phyloP scores from a whole-genome alignment of 2,329 filamentous ascomycete species.

The Thermomyces lanuginosus region DNA sequence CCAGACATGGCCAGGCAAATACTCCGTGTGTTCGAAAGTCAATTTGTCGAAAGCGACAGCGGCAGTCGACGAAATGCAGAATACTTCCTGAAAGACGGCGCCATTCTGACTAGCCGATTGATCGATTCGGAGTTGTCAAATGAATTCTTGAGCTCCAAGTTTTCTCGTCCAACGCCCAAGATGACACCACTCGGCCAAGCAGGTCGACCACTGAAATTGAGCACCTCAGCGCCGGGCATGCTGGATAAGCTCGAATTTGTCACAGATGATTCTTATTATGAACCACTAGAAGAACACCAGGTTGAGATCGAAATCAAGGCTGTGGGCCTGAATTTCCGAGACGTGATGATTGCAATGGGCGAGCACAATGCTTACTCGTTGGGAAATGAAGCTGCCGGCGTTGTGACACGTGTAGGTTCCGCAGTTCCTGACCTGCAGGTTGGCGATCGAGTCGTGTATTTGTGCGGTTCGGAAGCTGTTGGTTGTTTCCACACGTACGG shows the following conservation, averaged over 20 bases:
- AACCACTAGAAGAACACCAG: slow-evolving; percentile 9
- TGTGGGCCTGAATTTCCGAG: slow-evolving; percentile 15
- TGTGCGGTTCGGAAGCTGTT: slow-evolving; percentile 6
- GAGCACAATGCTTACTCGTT: slow-evolving; percentile 10
- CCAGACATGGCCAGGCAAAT: slow-evolving; percentile 4
- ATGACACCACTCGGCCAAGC: slow-evolving; percentile 7
- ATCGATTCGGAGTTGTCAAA: slow-evolving; percentile 10
- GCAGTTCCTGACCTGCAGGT: slow-evolving; percentile 5
- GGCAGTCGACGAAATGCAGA: slow-evolving; percentile 10
- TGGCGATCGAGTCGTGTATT: slow-evolving; percentile 8
- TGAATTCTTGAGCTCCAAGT: slow-evolving; percentile 8
- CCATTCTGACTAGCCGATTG: slow-evolving; percentile 11
- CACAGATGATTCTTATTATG: slow-evolving; percentile 7
- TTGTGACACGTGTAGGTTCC: slow-evolving; percentile 10
- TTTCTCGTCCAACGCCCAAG: slow-evolving; percentile 7
- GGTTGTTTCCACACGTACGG: slow-evolving; percentile 9
- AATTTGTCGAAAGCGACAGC: slow-evolving; percentile 7
- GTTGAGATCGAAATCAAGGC: slow-evolving; percentile 16
- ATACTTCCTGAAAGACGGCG: slow-evolving; percentile 9
- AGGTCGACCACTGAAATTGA: slow-evolving; percentile 9
- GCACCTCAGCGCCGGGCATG: slow-evolving; percentile 8
- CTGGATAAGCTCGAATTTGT: slow-evolving; percentile 10
- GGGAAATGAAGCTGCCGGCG: slow-evolving; percentile 14
- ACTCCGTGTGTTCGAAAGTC: slow-evolving; percentile 8
- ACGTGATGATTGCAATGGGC: slow-evolving; percentile 11